A percentile compares a stretch with the other conserved stretches of the same genome.
Conservation (phyloP, 108 stramenopile genomes). For the Fragilaria radians region DNA sequence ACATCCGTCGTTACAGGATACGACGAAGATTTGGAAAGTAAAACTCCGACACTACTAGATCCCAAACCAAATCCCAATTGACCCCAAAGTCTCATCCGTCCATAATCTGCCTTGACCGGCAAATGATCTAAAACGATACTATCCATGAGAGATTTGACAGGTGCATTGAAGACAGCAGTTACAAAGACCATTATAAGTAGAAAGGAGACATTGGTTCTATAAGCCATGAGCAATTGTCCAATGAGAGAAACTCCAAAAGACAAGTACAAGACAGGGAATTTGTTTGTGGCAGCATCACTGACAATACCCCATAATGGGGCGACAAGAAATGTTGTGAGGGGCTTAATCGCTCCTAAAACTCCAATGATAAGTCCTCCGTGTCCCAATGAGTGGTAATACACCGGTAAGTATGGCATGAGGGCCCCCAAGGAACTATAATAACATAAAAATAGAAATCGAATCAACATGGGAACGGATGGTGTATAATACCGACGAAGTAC, state of each 20-base stretch:
- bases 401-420: conserved; percentile 91
- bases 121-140: conserved; percentile 79
- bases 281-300: conserved; percentile 66
- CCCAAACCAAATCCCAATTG: conserved; percentile 94
- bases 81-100: conserved; percentile 88
- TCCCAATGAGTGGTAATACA: conserved; percentile 91
- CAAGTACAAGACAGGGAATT: conserved; percentile 72
- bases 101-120: conserved; percentile 59
- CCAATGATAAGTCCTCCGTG: conserved; percentile 84
- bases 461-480: conserved; percentile 38
- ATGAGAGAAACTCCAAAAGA: conserved; percentile 82
- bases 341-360: conserved; percentile 88
- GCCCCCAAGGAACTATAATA: conserved; percentile 89
- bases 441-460: conserved; percentile 77
- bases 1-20: neutral
- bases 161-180: conserved; percentile 89
- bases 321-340: conserved; percentile 88
- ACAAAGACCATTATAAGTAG: conserved; percentile 72
- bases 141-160: conserved; percentile 91
- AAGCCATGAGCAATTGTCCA: conserved; percentile 61
- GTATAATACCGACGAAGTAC: conserved; percentile 1
- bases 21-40: conserved; percentile 30
- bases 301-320: conserved; percentile 92
- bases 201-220: conserved; percentile 48
- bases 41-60: conserved; percentile 52